A percentile compares a stretch with the other conserved stretches of the same genome.
phyloP scores from a whole-genome alignment of 129 eudicot species.

The Apium graveolens region DNA sequence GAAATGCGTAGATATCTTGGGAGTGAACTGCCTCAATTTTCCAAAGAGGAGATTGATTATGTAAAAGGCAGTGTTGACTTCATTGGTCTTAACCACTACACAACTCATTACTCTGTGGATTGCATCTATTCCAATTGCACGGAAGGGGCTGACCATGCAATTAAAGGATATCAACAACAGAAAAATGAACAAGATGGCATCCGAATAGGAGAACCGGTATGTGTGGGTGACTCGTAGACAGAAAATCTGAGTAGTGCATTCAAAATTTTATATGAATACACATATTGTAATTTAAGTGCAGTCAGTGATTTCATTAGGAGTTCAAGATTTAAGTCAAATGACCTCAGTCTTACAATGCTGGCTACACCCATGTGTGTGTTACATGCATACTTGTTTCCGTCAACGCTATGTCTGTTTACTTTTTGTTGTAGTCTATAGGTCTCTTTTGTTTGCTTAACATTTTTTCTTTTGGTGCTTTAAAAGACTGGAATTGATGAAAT shows the following conservation, averaged over 20 bases:
- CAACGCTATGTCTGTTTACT: not conserved
- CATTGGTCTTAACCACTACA: slow-evolving; percentile 71
- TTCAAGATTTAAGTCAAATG: not conserved
- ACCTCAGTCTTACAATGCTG: not conserved
- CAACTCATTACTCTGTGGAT: slow-evolving; percentile 56
- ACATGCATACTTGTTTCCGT: not conserved
- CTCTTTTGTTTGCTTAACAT: not conserved
- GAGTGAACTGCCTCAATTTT: slow-evolving; percentile 51
- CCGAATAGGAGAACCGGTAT: slow-evolving; percentile 61
- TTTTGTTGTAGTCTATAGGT: not conserved
- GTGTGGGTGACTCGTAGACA: slow-evolving; percentile 4
- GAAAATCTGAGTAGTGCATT: not conserved
- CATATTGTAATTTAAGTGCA: not conserved
- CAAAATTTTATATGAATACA: not conserved
- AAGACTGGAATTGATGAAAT: slow-evolving; percentile 46
- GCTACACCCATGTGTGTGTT: not conserved
- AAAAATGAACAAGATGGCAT: slow-evolving; percentile 47
- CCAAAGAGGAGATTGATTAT: slow-evolving; percentile 32
- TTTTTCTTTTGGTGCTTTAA: slow-evolving; percentile 5
- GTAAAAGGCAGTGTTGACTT: slow-evolving; percentile 54
- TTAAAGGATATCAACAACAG: slow-evolving; percentile 32
- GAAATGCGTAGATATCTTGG: slow-evolving; percentile 58
- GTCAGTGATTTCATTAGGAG: not conserved
- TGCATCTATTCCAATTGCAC: slow-evolving; percentile 45
- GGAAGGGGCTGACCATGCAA: slow-evolving; percentile 29